phyloP scores from a whole-genome alignment of 1,284 basidiomycete genomes.

The Cryptococcus sp. region DNA sequence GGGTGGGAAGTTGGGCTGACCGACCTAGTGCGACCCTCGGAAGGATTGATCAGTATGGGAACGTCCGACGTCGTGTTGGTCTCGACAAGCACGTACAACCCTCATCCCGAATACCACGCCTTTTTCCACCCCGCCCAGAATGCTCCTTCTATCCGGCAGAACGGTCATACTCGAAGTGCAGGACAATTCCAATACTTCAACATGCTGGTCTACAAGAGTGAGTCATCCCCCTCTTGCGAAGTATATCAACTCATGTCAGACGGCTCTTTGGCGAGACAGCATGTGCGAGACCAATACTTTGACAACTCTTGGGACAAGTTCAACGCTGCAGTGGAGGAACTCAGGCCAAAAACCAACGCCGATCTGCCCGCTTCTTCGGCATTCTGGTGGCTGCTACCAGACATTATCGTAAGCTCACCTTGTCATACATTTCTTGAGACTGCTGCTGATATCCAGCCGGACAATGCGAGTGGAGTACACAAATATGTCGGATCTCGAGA shows the following conservation, averaged over 20 bases:
- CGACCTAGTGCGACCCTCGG: constrained; percentile 55
- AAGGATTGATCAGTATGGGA: constrained; percentile 83
- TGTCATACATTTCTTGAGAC: neutral
- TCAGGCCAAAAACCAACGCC: constrained; percentile 14
- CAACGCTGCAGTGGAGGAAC: constrained; percentile 57
- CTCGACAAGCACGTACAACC: constrained; percentile 51
- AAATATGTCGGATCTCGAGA: constrained; percentile 28
- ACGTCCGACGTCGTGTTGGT: constrained; percentile 85
- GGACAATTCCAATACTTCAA: constrained; percentile 44
- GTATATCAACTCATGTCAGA: constrained; percentile 55
- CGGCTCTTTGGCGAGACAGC: constrained; percentile 72
- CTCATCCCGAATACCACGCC: constrained; percentile 49
- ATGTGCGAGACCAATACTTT: constrained; percentile 66
- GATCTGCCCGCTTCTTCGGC: constrained; percentile 52
- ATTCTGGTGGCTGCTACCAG: constrained; percentile 46
- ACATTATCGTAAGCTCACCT: constrained; percentile 52
- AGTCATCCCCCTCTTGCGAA: constrained; percentile 46
- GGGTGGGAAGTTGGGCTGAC: neutral
- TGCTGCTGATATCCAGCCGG: constrained; percentile 23
- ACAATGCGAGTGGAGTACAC: constrained; percentile 31
- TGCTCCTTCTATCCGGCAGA: constrained; percentile 21
- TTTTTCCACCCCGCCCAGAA: constrained; percentile 50
- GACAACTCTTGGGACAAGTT: constrained; percentile 63
- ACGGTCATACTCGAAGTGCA: constrained; percentile 12
- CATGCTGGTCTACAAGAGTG: constrained; percentile 51